These are phyloP conservation scores for Aspergillus baeticus DNA, from an alignment of 495 filamentous ascomycete genomes.

Conservation along the genomic window DNA sequence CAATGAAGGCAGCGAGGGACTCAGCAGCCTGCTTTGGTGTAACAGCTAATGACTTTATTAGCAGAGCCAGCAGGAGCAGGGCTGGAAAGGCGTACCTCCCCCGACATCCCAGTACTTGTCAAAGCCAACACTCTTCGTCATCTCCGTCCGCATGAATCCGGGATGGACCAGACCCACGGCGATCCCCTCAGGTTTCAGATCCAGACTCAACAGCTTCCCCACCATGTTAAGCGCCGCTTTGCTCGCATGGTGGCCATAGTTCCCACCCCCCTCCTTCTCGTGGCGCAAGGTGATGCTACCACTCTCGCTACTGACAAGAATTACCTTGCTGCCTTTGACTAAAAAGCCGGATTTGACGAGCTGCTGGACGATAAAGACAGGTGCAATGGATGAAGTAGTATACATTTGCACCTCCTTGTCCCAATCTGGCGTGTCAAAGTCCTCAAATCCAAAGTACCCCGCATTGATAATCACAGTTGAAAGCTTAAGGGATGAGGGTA, in stretches of 20 bases:
- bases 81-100: slow-evolving; percentile 47
- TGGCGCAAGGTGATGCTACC: slow-evolving; percentile 68
- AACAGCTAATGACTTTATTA: slow-evolving; percentile 48
- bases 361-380: slow-evolving; percentile 62
- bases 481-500: slow-evolving; percentile 43
- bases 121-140: slow-evolving; percentile 68
- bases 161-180: slow-evolving; percentile 69
- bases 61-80: neutral
- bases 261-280: slow-evolving; percentile 66
- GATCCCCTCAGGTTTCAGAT: slow-evolving; percentile 62
- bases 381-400: slow-evolving; percentile 63
- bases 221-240: slow-evolving; percentile 76
- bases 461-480: slow-evolving; percentile 64
- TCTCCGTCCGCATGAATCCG: slow-evolving; percentile 74
- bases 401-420: slow-evolving; percentile 70
- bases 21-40: slow-evolving; percentile 65
- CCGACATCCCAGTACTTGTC: slow-evolving; percentile 69
- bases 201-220: slow-evolving; percentile 65
- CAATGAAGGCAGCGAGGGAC: slow-evolving; percentile 60
- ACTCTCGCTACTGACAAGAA: slow-evolving; percentile 66
- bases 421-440: slow-evolving; percentile 61
- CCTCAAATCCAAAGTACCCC: slow-evolving; percentile 66
- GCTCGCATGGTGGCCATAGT: slow-evolving; percentile 70
- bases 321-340: slow-evolving; percentile 53
- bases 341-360: slow-evolving; percentile 56